Percentiles rank a stretch among this genome's conserved stretches.
Conservation (phyloP, 2,329 filamentous ascomycete species). For the Epichloe uncinata region DNA sequence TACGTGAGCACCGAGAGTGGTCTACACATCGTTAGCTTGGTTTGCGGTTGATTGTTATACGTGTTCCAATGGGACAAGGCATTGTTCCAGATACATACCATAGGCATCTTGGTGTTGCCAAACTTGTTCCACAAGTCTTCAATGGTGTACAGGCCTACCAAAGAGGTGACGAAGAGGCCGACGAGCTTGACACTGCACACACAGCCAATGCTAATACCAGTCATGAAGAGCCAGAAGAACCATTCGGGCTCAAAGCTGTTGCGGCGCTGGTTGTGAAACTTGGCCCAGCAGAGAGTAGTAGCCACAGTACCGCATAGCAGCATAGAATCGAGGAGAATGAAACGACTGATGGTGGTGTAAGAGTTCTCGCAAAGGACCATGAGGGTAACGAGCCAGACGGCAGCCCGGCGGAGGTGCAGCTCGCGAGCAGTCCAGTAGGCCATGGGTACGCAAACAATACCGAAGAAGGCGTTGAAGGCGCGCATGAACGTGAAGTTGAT, state of each 20-base stretch:
- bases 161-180: slow-evolving; percentile 84
- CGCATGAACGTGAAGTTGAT: slow-evolving; percentile 98
- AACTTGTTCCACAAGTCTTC: slow-evolving; percentile 99
- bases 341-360: slow-evolving; percentile 96
- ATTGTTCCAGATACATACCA: slow-evolving; percentile 34
- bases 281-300: slow-evolving; percentile 92
- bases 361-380: slow-evolving; percentile 99
- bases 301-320: slow-evolving; percentile 90
- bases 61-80: background rate
- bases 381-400: slow-evolving; percentile 88
- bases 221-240: slow-evolving; percentile 90
- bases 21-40: slow-evolving; percentile 13
- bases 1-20: slow-evolving; percentile 64
- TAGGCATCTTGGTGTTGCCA: slow-evolving; percentile 82
- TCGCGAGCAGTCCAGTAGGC: slow-evolving; percentile 93
- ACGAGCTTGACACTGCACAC: slow-evolving; percentile 99
- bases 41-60: background rate
- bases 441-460: slow-evolving; percentile 80
- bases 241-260: slow-evolving; percentile 82
- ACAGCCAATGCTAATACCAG: slow-evolving; percentile 89
- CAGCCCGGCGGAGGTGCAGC: slow-evolving; percentile 70
- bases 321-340: slow-evolving; percentile 71
- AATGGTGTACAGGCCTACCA: slow-evolving; percentile 89
- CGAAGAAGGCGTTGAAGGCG: slow-evolving; percentile 91
- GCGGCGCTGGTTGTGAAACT: slow-evolving; percentile 80